These are phyloP conservation scores for Saksenaea oblongispora DNA, from an alignment of 371 early-diverging fungal genomes.

Conservation along the genomic window DNA sequence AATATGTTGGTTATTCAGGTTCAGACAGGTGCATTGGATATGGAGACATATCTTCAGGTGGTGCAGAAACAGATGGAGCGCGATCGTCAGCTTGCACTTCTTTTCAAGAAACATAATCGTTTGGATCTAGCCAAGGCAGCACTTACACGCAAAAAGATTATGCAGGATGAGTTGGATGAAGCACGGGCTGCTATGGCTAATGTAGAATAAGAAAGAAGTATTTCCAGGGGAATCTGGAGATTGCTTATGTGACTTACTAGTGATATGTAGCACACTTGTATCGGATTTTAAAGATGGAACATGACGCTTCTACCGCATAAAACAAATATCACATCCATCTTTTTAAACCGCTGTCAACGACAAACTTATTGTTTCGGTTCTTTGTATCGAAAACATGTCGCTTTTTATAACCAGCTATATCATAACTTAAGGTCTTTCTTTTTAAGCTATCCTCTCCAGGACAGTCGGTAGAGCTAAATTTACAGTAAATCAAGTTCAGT, in stretches of 20 bases:
- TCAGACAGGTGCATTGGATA: conserved; percentile 75
- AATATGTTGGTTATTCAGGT: conserved; percentile 80
- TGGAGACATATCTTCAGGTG: conserved; percentile 66
- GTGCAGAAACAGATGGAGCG: conserved; percentile 59
- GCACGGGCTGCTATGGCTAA: conserved; percentile 72
- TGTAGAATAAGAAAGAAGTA: conserved; percentile 8
- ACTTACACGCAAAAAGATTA: conserved; percentile 70
- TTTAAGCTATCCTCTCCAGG: no score
- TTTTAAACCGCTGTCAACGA: no score
- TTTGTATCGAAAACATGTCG: no score
- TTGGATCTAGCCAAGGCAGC: conserved; percentile 73
- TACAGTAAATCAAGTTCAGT: no score
- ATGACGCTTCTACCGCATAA: no score
- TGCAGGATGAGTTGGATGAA: conserved; percentile 81
- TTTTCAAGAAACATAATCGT: conserved; percentile 66
- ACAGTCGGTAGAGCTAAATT: no score
- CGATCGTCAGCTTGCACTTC: conserved; percentile 68
- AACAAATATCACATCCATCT: no score
- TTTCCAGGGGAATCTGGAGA: no score
- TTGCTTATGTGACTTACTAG: no score
- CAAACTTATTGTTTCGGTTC: no score
- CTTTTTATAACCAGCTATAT: no score
- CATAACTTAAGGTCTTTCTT: no score
- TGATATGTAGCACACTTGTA: background rate
- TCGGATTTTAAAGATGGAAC: background rate